A percentile compares a stretch with the other conserved stretches of the same genome.
Evolutionary conservation across 768 basidiomycete genomes (phyloP).

Genomic region (Sarcodon aspratus): DNA sequence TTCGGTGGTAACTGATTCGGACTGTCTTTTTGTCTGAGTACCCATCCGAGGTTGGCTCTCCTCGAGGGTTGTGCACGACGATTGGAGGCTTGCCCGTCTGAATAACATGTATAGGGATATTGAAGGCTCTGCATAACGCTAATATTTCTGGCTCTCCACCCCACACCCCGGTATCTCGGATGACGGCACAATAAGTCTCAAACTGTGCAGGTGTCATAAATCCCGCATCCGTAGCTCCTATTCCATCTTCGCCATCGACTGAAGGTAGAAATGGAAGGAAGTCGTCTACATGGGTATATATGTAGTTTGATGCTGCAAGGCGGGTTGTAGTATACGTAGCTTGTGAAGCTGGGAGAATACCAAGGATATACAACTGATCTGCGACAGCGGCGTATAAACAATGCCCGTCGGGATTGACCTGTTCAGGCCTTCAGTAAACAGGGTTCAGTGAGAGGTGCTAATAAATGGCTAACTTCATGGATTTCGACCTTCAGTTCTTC

Average conservation of each 20-base stretch:
- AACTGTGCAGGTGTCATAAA: conserved; percentile 62
- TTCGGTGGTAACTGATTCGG: conserved; percentile 84
- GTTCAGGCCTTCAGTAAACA: background rate
- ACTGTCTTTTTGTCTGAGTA: conserved; percentile 28
- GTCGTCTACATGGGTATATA: conserved; percentile 72
- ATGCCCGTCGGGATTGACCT: conserved; percentile 94
- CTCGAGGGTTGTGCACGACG: conserved; percentile 67
- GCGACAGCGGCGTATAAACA: conserved; percentile 93
- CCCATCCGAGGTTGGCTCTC: conserved; percentile 12
- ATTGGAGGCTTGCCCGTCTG: conserved; percentile 74
- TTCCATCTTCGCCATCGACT: conserved; percentile 54
- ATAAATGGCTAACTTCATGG: conserved; percentile 38
- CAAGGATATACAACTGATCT: conserved; percentile 76
- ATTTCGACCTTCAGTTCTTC: conserved; percentile 55
- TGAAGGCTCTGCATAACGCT: conserved; percentile 72
- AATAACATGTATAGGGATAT: conserved; percentile 82
- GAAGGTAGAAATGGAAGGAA: conserved; percentile 91
- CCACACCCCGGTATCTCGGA: conserved; percentile 85
- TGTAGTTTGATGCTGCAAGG: conserved; percentile 66
- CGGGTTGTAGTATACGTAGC: conserved; percentile 57
- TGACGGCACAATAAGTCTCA: conserved; percentile 60
- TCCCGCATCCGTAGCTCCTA: conserved; percentile 51
- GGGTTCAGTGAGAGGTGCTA: background rate
- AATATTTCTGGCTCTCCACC: conserved; percentile 97
- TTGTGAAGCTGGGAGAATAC: conserved; percentile 43